These are phyloP conservation scores for Phytophthora constricta DNA, from an alignment of 352 stramenopile species.

Conservation along the genomic window DNA sequence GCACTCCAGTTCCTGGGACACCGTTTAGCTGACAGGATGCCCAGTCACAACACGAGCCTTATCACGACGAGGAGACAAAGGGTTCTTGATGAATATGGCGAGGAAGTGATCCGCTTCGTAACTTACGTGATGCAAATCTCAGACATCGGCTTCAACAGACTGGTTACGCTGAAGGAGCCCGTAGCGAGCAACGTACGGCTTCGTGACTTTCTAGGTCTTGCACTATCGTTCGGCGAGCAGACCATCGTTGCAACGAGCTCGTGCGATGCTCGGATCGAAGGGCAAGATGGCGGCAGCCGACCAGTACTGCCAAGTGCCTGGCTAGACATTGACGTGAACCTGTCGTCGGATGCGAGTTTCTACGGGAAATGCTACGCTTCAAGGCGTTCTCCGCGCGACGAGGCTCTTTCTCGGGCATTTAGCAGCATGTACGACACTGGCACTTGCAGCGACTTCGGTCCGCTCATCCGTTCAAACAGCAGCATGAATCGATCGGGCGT, in stretches of 20 bases:
- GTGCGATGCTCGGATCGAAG: conserved; percentile 75
- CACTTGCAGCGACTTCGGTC: conserved; percentile 23
- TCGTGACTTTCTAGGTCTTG: conserved; percentile 75
- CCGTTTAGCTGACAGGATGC: conserved; percentile 62
- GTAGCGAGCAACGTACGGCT: conserved; percentile 69
- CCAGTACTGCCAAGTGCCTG: conserved; percentile 66
- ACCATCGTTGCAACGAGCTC: conserved; percentile 71
- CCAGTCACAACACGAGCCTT: conserved; percentile 34
- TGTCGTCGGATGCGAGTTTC: conserved; percentile 33
- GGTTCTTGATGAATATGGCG: conserved; percentile 59
- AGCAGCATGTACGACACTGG: conserved; percentile 37
- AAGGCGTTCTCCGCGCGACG: conserved; percentile 28
- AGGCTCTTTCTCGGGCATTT: conserved; percentile 29
- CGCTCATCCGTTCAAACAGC: conserved; percentile 18
- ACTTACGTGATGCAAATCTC: conserved; percentile 73
- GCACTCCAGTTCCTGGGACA: conserved; percentile 72
- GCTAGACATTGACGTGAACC: conserved; percentile 52
- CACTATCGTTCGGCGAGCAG: conserved; percentile 54
- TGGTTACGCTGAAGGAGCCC: conserved; percentile 64
- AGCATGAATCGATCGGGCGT: conserved; percentile 15
- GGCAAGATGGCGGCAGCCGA: conserved; percentile 42
- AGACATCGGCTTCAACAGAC: conserved; percentile 68
- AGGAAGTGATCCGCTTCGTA: conserved; percentile 63
- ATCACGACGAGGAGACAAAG: conserved; percentile 43
- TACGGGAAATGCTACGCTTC: conserved; percentile 45